phyloP scores from a whole-genome alignment of 2,329 filamentous ascomycete genomes.

The Alternaria brassicicola region DNA sequence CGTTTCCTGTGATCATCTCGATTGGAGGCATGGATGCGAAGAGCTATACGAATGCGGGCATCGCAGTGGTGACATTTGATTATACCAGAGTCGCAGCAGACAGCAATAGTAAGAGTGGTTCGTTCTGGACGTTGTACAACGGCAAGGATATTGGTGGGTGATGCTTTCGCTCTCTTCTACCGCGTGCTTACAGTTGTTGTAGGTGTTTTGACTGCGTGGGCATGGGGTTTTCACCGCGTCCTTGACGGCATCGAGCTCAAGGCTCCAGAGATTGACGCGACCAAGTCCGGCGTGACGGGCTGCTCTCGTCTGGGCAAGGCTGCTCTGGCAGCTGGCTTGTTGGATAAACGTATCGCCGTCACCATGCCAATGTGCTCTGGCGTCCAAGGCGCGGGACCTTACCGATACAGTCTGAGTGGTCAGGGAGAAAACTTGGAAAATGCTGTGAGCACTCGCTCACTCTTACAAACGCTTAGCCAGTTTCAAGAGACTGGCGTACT shows the following conservation, averaged over 20 bases:
- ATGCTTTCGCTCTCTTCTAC: background rate
- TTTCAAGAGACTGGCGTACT: background rate
- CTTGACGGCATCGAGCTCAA: slow-evolving; percentile 44
- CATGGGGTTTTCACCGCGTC: slow-evolving; percentile 49
- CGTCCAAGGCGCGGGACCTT: slow-evolving; percentile 46
- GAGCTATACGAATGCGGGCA: slow-evolving; percentile 55
- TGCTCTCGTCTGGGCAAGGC: slow-evolving; percentile 48
- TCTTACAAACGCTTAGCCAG: background rate
- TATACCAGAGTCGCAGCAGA: slow-evolving; percentile 57
- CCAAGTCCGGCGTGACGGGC: slow-evolving; percentile 44
- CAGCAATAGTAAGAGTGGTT: slow-evolving; percentile 57
- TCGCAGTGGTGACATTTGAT: slow-evolving; percentile 59
- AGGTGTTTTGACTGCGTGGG: slow-evolving; percentile 48
- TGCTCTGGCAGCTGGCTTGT: slow-evolving; percentile 44
- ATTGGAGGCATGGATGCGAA: slow-evolving; percentile 59
- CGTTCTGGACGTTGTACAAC: slow-evolving; percentile 58
- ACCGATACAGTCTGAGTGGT: slow-evolving; percentile 53
- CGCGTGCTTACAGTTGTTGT: background rate
- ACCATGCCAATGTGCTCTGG: slow-evolving; percentile 48
- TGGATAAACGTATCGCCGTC: slow-evolving; percentile 45
- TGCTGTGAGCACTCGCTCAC: slow-evolving; percentile 25
- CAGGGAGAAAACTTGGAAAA: slow-evolving; percentile 52
- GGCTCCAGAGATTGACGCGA: slow-evolving; percentile 48
- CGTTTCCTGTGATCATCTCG: slow-evolving; percentile 55
- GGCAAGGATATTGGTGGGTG: slow-evolving; percentile 55